These are phyloP conservation scores for Heritiera fomes DNA, from an alignment of 345 rosid species.

Conservation along the genomic window DNA sequence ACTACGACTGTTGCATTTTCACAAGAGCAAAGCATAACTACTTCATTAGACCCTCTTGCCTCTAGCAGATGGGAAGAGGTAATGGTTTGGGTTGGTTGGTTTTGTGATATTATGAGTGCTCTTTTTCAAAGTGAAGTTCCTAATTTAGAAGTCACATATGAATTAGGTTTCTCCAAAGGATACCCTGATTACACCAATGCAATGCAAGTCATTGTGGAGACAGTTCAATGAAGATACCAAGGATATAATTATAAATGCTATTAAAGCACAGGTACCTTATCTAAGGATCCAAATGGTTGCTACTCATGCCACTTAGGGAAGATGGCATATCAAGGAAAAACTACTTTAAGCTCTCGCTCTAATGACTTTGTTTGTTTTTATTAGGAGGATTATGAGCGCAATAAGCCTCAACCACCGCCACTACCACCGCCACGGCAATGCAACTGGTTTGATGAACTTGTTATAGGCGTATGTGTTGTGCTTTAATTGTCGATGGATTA, in stretches of 20 bases:
- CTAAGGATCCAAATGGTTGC: conserved; percentile 5
- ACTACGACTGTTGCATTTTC: conserved; percentile 44
- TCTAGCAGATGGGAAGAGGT: conserved; percentile 80
- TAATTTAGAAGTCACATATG: conserved; percentile 17
- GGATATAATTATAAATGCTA: conserved; percentile 70
- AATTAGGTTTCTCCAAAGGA: conserved; percentile 54
- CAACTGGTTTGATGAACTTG: no score
- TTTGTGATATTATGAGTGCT: background rate
- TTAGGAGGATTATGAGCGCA: conserved; percentile 67
- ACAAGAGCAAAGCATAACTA: conserved; percentile 40
- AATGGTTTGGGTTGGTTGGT: conserved; percentile 12
- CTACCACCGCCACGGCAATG: no score
- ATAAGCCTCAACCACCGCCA: conserved; percentile 40
- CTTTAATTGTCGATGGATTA: no score
- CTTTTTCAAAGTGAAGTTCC: background rate
- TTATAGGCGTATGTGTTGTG: no score
- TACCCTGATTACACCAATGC: conserved; percentile 64
- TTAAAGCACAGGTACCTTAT: conserved; percentile 62
- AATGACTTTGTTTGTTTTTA: conserved; percentile 18
- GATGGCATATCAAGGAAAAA: background rate
- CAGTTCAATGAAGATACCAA: conserved; percentile 76
- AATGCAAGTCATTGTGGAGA: conserved; percentile 82
- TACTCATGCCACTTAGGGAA: background rate
- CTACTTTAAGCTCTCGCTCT: background rate
- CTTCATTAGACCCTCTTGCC: conserved; percentile 57